Evolutionary conservation across 73 alveolate species (phyloP).

Genomic region (Vitrella brassicaformis): DNA sequence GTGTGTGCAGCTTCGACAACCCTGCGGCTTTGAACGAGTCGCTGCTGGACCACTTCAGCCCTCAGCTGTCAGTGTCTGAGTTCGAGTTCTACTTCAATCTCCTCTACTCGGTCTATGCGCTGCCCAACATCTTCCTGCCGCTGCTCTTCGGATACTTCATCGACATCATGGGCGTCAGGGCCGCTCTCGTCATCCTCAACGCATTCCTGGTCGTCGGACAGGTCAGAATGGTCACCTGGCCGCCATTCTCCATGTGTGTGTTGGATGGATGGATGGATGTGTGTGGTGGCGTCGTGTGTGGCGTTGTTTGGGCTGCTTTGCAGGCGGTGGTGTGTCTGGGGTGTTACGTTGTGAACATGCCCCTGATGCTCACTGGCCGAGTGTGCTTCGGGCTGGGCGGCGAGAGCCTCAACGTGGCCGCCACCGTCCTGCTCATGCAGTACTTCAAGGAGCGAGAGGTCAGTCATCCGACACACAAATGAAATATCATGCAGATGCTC

Average conservation of each 20-base stretch:
- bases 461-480: too few species aligned
- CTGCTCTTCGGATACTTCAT: constrained; percentile 7
- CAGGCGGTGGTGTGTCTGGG: background rate
- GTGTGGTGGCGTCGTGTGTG: too few species aligned
- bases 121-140: constrained; percentile 20
- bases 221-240: too few species aligned
- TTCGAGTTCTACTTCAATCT: constrained; percentile 1
- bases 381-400: constrained; percentile 22
- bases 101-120: constrained; percentile 13
- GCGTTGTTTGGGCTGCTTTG: too few species aligned
- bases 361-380: constrained; percentile 21
- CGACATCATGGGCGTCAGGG: background rate
- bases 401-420: constrained; percentile 11
- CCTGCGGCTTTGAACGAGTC: too few species aligned
- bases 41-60: too few species aligned
- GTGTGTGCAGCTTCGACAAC: too few species aligned
- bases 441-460: constrained; percentile 21
- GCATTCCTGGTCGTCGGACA: constrained; percentile 2
- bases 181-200: background rate
- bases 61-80: too few species aligned
- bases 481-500: too few species aligned
- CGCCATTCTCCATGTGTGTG: too few species aligned
- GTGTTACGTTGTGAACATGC: background rate
- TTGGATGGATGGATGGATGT: too few species aligned
- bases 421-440: background rate